phyloP scores from a whole-genome alignment of 805 yeast species.

The Brettanomyces sp. region DNA sequence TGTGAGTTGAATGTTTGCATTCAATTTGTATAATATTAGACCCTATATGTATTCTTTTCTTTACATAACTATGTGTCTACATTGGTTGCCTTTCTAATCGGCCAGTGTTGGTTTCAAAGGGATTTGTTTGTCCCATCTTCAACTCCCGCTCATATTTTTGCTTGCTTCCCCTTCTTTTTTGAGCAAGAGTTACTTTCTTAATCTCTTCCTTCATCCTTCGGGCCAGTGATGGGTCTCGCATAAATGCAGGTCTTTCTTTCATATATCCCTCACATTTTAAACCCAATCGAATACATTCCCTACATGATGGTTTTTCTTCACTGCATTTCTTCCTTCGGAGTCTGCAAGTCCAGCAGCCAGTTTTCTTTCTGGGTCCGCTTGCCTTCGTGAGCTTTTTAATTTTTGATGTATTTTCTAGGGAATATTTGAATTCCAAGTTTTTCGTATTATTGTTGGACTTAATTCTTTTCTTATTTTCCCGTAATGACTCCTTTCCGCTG shows the following conservation, averaged over 20 bases:
- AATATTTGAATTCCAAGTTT: too few species aligned
- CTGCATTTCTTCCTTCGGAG: conserved; percentile 66
- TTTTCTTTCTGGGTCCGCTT: conserved; percentile 15
- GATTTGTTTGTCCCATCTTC: conserved; percentile 5
- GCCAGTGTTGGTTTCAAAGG: too few species aligned
- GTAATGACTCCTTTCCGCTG: too few species aligned
- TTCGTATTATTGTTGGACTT: too few species aligned
- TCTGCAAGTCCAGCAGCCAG: conserved; percentile 77
- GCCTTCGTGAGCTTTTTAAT: neutral
- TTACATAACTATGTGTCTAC: too few species aligned
- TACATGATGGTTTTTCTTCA: conserved; percentile 53
- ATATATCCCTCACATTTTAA: conserved; percentile 51
- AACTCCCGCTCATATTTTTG: conserved; percentile 13
- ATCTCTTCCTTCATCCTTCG: conserved; percentile 41
- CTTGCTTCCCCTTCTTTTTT: conserved; percentile 28
- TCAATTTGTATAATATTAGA: too few species aligned
- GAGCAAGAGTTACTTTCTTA: conserved; percentile 27
- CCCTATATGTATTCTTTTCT: too few species aligned
- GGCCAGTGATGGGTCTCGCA: conserved; percentile 33
- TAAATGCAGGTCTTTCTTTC: conserved; percentile 42
- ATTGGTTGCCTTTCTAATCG: too few species aligned
- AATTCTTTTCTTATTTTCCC: too few species aligned
- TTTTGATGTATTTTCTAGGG: too few species aligned
- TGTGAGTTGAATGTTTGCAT: too few species aligned
- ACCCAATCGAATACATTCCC: conserved; percentile 47